A percentile compares a stretch with the other conserved stretches of the same genome.
These are phyloP conservation scores for Cercospora sp. DNA, from an alignment of 2,329 filamentous ascomycete genomes.

Conservation along the genomic window DNA sequence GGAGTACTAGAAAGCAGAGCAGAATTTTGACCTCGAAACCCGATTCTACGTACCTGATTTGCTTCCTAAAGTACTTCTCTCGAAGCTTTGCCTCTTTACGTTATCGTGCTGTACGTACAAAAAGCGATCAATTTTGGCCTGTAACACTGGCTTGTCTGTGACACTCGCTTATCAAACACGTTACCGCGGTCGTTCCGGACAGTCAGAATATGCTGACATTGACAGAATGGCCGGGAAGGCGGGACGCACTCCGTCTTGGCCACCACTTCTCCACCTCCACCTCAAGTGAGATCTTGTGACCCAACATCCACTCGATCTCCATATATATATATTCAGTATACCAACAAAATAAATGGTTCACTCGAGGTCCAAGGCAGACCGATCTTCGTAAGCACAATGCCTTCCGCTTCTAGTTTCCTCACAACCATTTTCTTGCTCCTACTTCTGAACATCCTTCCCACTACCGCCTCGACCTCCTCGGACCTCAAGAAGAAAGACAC, in stretches of 20 bases:
- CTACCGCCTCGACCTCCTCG: neutral
- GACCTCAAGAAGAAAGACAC: neutral
- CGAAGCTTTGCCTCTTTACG: too few species aligned
- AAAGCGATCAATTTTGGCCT: too few species aligned
- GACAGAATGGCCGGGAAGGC: neutral
- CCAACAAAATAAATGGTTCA: neutral
- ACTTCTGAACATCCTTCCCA: neutral
- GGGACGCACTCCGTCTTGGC: neutral
- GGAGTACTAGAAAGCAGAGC: too few species aligned
- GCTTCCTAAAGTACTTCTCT: too few species aligned
- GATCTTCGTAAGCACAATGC: neutral
- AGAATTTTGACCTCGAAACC: too few species aligned
- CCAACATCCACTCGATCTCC: neutral
- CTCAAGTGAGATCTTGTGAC: neutral
- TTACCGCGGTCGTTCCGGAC: neutral
- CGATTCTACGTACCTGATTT: too few species aligned
- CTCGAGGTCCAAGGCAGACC: neutral
- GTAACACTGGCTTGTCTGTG: too few species aligned
- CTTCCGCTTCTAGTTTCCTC: neutral
- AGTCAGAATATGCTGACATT: neutral
- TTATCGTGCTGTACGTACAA: too few species aligned
- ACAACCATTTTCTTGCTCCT: neutral
- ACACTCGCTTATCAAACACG: too few species aligned
- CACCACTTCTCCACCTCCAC: conserved; percentile 1
- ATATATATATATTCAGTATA: neutral